These are phyloP conservation scores for Grosmannia penicillata DNA, from an alignment of 2,329 filamentous ascomycete species.

Conservation along the genomic window DNA sequence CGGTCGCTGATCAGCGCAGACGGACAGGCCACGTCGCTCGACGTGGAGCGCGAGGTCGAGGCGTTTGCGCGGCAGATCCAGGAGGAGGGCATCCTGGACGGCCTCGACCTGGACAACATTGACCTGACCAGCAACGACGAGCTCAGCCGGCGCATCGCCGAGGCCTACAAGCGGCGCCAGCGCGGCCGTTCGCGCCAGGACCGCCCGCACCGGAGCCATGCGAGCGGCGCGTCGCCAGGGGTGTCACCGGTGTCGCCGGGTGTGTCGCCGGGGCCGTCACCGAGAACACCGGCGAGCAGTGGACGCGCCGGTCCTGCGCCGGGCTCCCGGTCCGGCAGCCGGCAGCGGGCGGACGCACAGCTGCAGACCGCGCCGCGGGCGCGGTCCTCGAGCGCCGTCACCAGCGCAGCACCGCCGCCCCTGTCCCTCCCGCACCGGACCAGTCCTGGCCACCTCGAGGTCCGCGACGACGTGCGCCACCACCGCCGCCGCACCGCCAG, in stretches of 20 bases:
- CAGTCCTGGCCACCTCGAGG: slow-evolving; percentile 32
- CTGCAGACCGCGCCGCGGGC: too few species aligned
- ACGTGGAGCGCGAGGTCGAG: slow-evolving; percentile 78
- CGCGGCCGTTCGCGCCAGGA: slow-evolving; percentile 41
- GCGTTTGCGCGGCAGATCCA: slow-evolving; percentile 70
- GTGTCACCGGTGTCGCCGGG: background rate
- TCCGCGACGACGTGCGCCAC: slow-evolving; percentile 25
- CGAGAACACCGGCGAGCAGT: too few species aligned
- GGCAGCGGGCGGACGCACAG: too few species aligned
- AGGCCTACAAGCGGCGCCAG: slow-evolving; percentile 70
- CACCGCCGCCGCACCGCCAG: slow-evolving; percentile 33
- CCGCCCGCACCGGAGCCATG: slow-evolving; percentile 26
- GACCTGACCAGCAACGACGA: slow-evolving; percentile 76
- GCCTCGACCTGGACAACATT: slow-evolving; percentile 76
- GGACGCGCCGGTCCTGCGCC: too few species aligned
- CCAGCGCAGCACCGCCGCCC: slow-evolving; percentile 19
- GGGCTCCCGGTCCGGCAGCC: too few species aligned
- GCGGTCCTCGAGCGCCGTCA: slow-evolving; percentile 12
- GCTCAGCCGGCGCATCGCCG: slow-evolving; percentile 77
- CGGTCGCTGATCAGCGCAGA: slow-evolving; percentile 70
- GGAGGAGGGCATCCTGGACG: slow-evolving; percentile 57
- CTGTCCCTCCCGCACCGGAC: slow-evolving; percentile 26
- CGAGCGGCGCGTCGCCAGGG: slow-evolving; percentile 20
- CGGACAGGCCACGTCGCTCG: slow-evolving; percentile 32
- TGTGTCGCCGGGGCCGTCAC: too few species aligned